Conservation (phyloP, 2,329 filamentous ascomycete genomes). For the Epicoccum sorghinum region DNA sequence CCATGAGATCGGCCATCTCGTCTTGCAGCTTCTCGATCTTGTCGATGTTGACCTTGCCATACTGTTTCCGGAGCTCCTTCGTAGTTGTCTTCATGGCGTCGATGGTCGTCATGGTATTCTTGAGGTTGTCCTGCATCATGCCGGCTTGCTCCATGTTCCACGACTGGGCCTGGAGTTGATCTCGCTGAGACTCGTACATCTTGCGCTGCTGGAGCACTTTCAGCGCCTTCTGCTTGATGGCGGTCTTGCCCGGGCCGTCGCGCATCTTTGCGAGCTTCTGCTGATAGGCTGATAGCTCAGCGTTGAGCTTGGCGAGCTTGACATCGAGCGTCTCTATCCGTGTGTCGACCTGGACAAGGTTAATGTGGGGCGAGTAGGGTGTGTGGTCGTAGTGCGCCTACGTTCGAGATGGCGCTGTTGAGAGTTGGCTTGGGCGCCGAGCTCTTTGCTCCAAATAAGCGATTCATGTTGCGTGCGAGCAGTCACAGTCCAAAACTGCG, state of each 20-base stretch:
- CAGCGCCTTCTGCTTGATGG: slow-evolving; percentile 91
- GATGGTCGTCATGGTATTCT: slow-evolving; percentile 98
- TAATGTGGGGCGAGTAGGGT: slow-evolving; percentile 18
- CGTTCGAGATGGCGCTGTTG: slow-evolving; percentile 79
- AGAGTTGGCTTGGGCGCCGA: slow-evolving; percentile 90
- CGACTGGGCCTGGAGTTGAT: slow-evolving; percentile 90
- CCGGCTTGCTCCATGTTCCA: slow-evolving; percentile 99
- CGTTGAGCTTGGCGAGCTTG: slow-evolving; percentile 89
- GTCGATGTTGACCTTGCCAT: slow-evolving; percentile 96
- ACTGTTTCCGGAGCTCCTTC: slow-evolving; percentile 89
- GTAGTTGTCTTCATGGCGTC: slow-evolving; percentile 98
- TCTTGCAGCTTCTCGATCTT: slow-evolving; percentile 98
- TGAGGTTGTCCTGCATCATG: slow-evolving; percentile 98
- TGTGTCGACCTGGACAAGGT: slow-evolving; percentile 69
- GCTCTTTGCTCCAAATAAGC: slow-evolving; percentile 88
- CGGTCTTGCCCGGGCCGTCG: slow-evolving; percentile 90
- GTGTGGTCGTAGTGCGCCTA: slow-evolving; percentile 49
- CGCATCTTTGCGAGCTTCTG: slow-evolving; percentile 89
- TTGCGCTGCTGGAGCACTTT: slow-evolving; percentile 93
- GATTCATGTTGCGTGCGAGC: slow-evolving; percentile 75
- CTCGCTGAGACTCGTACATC: slow-evolving; percentile 90
- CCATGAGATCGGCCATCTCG: slow-evolving; percentile 98
- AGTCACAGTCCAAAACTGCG: not conserved
- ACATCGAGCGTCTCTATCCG: slow-evolving; percentile 89
- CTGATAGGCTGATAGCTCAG: slow-evolving; percentile 88